Evolutionary conservation across 192 early-diverging fungal genomes (phyloP), one percentile per base, ranked within the genome.

Genomic region (Linnemannia exigua): DNA sequence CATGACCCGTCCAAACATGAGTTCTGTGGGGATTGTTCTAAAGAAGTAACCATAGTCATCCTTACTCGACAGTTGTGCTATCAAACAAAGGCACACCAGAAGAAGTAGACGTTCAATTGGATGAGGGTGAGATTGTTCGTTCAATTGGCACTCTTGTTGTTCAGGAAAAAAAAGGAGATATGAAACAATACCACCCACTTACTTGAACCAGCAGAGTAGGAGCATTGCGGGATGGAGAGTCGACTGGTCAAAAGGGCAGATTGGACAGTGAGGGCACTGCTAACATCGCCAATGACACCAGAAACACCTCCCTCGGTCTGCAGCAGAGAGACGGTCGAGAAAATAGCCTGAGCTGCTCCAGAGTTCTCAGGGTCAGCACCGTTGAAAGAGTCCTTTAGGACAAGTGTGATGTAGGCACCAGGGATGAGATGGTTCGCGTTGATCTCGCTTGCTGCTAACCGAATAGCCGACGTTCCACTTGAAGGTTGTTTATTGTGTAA

Each of bases 251-350:
- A 74, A 0, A 91, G 75, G 15, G 90, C 90, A 46, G 89, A 90
- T 31, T 90, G 79, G 19, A 85, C 75, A 7, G 90, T 89, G 70
- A 89, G 89, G 1, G 89, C 87, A 87, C 90, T 91, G 17, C 88
- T 87, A 0, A 90, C 88, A 80, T 91, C 90, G 15, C 90, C 90
- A 78, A 91, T 91, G 20, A 91, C 90, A 25, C 88, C 90, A 44
- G 89, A 75, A 1, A 90, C 90, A 44, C 90, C 90, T 33, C 74
- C 75, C 2, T 74, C 74, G 25, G 87, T 77, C 63, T 91, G 90
- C 7, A 91, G 73, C 5, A 91, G 61, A 1, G 89, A 87, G 22
- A 91, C 90, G 1, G 88, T 87, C 1, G 90, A 84, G 81, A 90
- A 91, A 19, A 91, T 89, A 22, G 90, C 90, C 48, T 91, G 80